phyloP scores from a whole-genome alignment of 352 stramenopile genomes.

The Globisporangium mamillatum region DNA sequence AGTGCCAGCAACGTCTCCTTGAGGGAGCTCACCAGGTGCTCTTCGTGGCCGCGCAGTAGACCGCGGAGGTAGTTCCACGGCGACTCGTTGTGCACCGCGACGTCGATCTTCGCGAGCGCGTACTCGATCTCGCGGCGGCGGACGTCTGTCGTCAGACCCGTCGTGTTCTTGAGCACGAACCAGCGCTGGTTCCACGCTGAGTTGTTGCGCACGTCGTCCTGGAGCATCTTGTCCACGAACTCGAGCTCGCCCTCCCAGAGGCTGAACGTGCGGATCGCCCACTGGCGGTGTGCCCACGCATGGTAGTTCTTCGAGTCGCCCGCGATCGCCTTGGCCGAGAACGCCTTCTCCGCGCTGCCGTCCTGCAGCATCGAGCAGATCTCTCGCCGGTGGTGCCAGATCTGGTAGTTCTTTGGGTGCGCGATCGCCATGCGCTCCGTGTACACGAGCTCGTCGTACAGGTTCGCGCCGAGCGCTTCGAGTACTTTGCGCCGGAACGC shows the following conservation, averaged over 20 bases:
- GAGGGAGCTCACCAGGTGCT: constrained; percentile 35
- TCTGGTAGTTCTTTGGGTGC: constrained; percentile 99
- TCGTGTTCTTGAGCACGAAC: constrained; percentile 76
- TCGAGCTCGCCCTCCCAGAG: constrained; percentile 93
- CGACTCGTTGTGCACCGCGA: constrained; percentile 88
- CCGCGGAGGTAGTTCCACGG: constrained; percentile 91
- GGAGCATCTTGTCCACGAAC: constrained; percentile 88
- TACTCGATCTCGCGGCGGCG: constrained; percentile 73
- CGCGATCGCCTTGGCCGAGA: constrained; percentile 89
- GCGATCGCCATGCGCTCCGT: constrained; percentile 85
- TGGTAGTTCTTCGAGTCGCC: constrained; percentile 99
- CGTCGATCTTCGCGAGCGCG: constrained; percentile 59
- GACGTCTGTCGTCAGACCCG: constrained; percentile 27
- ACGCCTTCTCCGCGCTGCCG: constrained; percentile 88
- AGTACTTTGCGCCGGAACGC: constrained; percentile 92
- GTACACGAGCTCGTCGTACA: constrained; percentile 68
- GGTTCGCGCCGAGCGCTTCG: constrained; percentile 64
- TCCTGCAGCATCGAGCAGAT: constrained; percentile 87
- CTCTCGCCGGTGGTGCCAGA: constrained; percentile 97
- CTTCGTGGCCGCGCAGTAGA: constrained; percentile 51
- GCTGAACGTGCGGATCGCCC: constrained; percentile 84
- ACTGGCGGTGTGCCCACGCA: constrained; percentile 97
- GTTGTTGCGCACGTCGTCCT: constrained; percentile 96
- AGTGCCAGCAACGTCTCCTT: constrained; percentile 40
- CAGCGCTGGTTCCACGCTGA: constrained; percentile 90